A percentile compares a stretch with the other conserved stretches of the same genome.
phyloP scores from a whole-genome alignment of 1,139 yeast species.

The Taphrina flavorubra region DNA sequence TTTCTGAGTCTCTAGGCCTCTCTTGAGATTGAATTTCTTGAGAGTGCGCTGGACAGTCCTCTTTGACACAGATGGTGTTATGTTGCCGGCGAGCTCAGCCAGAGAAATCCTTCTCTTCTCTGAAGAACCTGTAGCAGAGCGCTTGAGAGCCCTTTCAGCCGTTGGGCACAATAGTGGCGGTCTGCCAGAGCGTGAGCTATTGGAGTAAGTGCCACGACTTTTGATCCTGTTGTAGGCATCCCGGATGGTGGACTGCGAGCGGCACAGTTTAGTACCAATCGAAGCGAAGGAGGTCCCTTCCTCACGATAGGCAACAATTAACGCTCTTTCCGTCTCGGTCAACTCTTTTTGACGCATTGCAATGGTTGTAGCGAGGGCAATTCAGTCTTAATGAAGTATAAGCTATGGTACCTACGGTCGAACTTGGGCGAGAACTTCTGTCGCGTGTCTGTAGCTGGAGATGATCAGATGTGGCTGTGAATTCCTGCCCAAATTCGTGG shows the following conservation, averaged over 20 bases:
- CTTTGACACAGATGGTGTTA: too few species aligned
- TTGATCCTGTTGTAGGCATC: constrained; percentile 7
- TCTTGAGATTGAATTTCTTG: too few species aligned
- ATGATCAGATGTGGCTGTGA: not conserved
- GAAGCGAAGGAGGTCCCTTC: not conserved
- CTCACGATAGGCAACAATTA: constrained; percentile 1
- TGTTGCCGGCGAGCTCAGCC: too few species aligned
- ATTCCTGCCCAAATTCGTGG: not conserved
- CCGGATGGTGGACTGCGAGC: constrained; percentile 5
- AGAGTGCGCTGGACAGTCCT: too few species aligned
- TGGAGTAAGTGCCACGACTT: constrained; percentile 13
- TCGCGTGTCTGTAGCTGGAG: not conserved
- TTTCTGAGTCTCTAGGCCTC: too few species aligned
- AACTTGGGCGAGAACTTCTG: constrained; percentile 2
- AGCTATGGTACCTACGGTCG: not conserved
- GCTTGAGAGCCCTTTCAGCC: not conserved
- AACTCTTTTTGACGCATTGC: constrained; percentile 5
- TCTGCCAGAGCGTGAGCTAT: constrained; percentile 9
- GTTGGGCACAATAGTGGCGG: constrained; percentile 9
- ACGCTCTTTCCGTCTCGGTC: not conserved
- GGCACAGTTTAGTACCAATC: not conserved
- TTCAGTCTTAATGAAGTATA: not conserved
- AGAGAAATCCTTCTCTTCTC: too few species aligned
- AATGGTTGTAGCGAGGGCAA: constrained; percentile 1
- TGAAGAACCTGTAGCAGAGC: too few species aligned